Base-by-base conservation (phyloP, 2,329 filamentous ascomycete species). In the Cladophialophora bantiana region DNA sequence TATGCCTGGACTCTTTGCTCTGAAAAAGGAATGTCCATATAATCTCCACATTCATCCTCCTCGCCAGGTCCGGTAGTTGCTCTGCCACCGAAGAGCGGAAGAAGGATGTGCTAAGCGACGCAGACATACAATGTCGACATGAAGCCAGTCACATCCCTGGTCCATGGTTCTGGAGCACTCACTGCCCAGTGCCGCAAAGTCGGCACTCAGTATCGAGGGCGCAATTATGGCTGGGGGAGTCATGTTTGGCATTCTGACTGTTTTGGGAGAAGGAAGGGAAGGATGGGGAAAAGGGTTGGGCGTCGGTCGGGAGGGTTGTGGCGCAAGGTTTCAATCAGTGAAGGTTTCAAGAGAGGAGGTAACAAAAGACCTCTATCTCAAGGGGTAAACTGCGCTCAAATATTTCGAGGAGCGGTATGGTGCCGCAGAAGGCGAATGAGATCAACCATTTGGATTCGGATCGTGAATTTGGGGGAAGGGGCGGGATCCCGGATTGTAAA, bases 131-230 rank as follows among this genome's bases (percentile, higher is more conserved):
- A 97, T 97, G 79, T 98, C 94, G 74, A 97, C 90, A 81, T 97
- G 93, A 73, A 96, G 86, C 91, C 92, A 96, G 83, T 97, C 92
- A 71, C 93, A 93, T 66, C 93, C 92, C 72, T 94, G 88, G 59
- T 86, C 85, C 75, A 99, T 97, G 67, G 94, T 97, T 74, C 88
- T 87, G 59, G 88, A 88, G 83, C 95, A 99, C 79, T 93, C 94
- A 75, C 88, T 86, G 74, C 94, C 94, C 65, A 99, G 87, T 71
- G 90, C 85, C 76, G 89, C 94, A 82, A 99, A 99, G 85, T 99
- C 94, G 72, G 94, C 94, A 75, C 94, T 96, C 68, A 99, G 89
- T 74, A 99, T 98, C n/a, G 94, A 98, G 35, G 95, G 95, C 15
- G 94, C 94, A 75, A 99, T 97, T 79, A 99, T 97, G 56, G 95